A percentile compares a stretch with the other conserved stretches of the same genome.
phyloP scores from a whole-genome alignment of 2,329 filamentous ascomycete species.

The Zelopaecilomyces penicillatus region DNA sequence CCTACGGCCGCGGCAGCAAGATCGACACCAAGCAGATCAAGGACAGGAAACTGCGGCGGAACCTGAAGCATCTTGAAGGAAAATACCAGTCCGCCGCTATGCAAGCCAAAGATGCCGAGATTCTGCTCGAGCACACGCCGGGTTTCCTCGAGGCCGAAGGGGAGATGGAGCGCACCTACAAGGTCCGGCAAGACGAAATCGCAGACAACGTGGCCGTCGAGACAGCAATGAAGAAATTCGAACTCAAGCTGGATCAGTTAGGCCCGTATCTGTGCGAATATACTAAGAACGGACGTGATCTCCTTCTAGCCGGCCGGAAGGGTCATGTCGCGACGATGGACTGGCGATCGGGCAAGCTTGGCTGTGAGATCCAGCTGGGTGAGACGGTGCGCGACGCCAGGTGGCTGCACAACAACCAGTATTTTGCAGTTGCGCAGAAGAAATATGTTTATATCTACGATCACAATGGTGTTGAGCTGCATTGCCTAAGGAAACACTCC shows the following conservation, averaged over 20 bases:
- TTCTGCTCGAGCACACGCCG: constrained; percentile 75
- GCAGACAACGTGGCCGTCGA: constrained; percentile 64
- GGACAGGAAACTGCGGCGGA: constrained; percentile 83
- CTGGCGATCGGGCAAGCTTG: constrained; percentile 85
- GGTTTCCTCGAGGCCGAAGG: constrained; percentile 85
- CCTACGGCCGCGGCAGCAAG: constrained; percentile 76
- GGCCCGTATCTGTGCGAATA: constrained; percentile 89
- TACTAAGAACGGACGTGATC: constrained; percentile 76
- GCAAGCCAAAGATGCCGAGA: constrained; percentile 90
- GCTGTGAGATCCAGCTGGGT: constrained; percentile 81
- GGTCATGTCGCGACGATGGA: constrained; percentile 96
- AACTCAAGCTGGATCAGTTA: constrained; percentile 71
- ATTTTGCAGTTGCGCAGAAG: constrained; percentile 92
- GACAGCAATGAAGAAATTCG: constrained; percentile 87
- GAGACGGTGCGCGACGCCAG: constrained; percentile 85
- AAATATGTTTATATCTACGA: constrained; percentile 98
- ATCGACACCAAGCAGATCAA: constrained; percentile 66
- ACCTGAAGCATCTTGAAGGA: constrained; percentile 67
- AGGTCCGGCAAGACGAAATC: constrained; percentile 84
- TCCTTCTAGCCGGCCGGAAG: constrained; percentile 81
- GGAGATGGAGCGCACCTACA: constrained; percentile 86
- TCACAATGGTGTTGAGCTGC: constrained; percentile 78
- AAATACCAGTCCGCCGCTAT: constrained; percentile 76
- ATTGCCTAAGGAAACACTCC: constrained; percentile 81
- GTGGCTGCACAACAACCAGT: constrained; percentile 92